Percentiles rank a stretch among this genome's conserved stretches.
Evolutionary conservation across 805 yeast genomes (phyloP).

Genomic region (Nakazawaea laoshanensis): DNA sequence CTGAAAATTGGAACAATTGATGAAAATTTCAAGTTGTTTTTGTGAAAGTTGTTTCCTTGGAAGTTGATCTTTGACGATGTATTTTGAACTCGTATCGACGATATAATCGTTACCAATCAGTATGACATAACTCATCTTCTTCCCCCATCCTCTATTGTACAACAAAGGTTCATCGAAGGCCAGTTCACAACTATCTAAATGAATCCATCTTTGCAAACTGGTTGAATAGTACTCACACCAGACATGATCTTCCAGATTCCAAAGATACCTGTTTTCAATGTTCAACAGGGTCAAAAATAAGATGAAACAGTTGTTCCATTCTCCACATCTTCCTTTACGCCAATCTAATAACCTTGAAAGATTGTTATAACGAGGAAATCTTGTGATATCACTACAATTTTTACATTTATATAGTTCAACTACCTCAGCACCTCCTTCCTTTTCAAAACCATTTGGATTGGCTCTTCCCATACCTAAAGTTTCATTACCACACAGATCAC

Average conservation of each 20-base stretch:
- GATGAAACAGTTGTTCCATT: constrained; percentile 85
- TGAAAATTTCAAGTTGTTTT: constrained; percentile 22
- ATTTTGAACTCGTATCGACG: constrained; percentile 62
- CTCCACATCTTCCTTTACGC: constrained; percentile 84
- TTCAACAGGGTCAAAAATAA: constrained; percentile 62
- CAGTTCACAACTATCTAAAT: constrained; percentile 82
- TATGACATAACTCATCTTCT: constrained; percentile 81
- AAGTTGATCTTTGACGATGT: constrained; percentile 37
- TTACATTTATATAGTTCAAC: constrained; percentile 62
- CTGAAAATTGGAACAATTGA: constrained; percentile 27
- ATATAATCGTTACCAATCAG: constrained; percentile 59
- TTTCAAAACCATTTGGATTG: no score
- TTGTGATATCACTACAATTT: constrained; percentile 33
- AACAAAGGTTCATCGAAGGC: constrained; percentile 75
- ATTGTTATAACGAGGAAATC: constrained; percentile 75
- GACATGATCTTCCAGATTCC: constrained; percentile 92
- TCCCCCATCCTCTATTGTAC: constrained; percentile 85
- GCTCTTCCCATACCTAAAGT: no score
- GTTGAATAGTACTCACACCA: constrained; percentile 87
- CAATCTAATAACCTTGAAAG: constrained; percentile 53
- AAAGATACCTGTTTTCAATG: constrained; percentile 57
- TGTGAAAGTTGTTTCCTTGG: constrained; percentile 41
- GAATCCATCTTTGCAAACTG: constrained; percentile 65
- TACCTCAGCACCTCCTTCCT: constrained; percentile 40
- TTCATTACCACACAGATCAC: constrained; percentile 39